These are phyloP conservation scores for Hydnomerulius pinastri DNA, from an alignment of 768 basidiomycete genomes.

Conservation along the genomic window DNA sequence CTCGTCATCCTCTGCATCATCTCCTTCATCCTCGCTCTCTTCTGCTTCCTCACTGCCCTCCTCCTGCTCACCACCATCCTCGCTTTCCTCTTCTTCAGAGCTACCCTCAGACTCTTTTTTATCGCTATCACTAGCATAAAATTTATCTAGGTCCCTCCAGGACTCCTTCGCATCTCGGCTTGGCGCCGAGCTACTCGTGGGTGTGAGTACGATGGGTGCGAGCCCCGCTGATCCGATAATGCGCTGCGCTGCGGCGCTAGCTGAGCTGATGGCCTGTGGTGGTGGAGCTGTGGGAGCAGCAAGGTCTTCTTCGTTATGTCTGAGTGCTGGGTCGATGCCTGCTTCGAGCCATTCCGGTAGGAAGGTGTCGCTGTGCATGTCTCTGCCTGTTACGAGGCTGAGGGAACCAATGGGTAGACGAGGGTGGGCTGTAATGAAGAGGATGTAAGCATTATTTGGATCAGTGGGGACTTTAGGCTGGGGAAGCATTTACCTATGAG, in stretches of 20 bases:
- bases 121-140: constrained; percentile 56
- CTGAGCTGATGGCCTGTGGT: constrained; percentile 44
- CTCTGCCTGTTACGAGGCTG: constrained; percentile 58
- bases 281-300: constrained; percentile 28
- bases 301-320: constrained; percentile 71
- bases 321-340: constrained; percentile 76
- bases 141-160: constrained; percentile 68
- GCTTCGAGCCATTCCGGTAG: constrained; percentile 89
- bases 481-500: constrained; percentile 37
- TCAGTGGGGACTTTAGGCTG: too few species aligned
- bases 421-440: constrained; percentile 33
- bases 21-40: constrained; percentile 19
- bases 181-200: constrained; percentile 48
- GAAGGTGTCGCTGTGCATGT: constrained; percentile 40
- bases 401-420: constrained; percentile 64
- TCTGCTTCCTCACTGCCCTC: constrained; percentile 24
- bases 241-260: constrained; percentile 26
- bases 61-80: constrained; percentile 23
- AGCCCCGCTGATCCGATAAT: constrained; percentile 30
- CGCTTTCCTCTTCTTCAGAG: constrained; percentile 34
- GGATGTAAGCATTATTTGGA: constrained; percentile 6
- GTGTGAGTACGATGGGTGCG: constrained; percentile 59
- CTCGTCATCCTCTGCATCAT: constrained; percentile 31
- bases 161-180: constrained; percentile 46
- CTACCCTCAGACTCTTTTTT: constrained; percentile 35